A percentile compares a stretch with the other conserved stretches of the same genome.
Conservation (phyloP, 345 rosid genomes). For the Excoecaria agallocha region DNA sequence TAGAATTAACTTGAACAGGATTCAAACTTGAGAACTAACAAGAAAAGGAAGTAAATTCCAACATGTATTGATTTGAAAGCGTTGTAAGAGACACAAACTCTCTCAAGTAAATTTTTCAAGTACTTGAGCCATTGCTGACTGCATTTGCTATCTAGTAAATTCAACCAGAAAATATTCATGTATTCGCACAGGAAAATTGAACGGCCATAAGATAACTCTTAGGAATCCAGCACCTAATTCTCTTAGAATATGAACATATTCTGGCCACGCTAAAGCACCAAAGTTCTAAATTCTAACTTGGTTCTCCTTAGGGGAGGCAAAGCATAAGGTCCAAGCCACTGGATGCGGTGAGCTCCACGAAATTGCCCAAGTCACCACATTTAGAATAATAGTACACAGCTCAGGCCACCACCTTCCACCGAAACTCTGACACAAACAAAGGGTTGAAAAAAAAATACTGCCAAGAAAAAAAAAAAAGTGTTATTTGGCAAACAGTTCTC, state of each 20-base stretch:
- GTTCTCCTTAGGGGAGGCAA: not conserved
- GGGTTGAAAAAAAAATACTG: not conserved
- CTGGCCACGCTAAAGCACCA: constrained; percentile 4
- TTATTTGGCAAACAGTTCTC: constrained; percentile 15
- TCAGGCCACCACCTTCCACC: not conserved
- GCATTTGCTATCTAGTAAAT: not conserved
- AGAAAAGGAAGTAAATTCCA: not conserved
- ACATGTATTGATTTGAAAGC: not conserved
- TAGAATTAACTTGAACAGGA: too few relatives aligned
- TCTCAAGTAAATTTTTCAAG: not conserved
- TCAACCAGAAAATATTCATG: not conserved
- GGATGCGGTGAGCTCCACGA: not conserved
- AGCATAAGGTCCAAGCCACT: constrained; percentile 10
- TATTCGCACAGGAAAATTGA: not conserved
- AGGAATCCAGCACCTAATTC: not conserved
- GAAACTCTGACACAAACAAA: not conserved
- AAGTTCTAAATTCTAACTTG: not conserved
- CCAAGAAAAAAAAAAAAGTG: not conserved
- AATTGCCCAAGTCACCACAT: constrained; percentile 8
- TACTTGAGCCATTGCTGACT: not conserved
- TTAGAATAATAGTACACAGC: constrained; percentile 1
- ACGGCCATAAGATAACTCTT: not conserved
- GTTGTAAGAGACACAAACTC: not conserved
- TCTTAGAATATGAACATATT: constrained; percentile 14
- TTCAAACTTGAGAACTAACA: too few relatives aligned